Percentiles rank a stretch among this genome's conserved stretches.
phyloP scores from a whole-genome alignment of 176 grass and related monocot species.

The Musa schizocarpa region DNA sequence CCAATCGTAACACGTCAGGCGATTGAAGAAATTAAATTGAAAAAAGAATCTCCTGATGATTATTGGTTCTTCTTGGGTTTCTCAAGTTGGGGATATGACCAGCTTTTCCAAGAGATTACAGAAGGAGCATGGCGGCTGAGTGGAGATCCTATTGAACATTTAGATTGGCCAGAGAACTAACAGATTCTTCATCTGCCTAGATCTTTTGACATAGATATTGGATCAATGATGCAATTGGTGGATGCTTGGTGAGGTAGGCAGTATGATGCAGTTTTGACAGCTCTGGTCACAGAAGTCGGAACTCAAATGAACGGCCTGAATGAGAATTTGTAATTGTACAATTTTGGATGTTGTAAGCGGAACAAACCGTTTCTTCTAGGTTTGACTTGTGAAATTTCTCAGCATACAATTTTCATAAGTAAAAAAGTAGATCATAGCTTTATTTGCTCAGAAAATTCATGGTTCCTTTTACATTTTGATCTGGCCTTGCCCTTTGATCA shows the following conservation, averaged over 20 bases:
- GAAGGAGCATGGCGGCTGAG: constrained; percentile 55
- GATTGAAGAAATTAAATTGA: constrained; percentile 37
- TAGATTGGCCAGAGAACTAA: constrained; percentile 60
- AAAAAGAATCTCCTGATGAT: constrained; percentile 30
- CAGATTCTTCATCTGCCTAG: background rate
- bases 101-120: constrained; percentile 67
- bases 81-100: constrained; percentile 57
- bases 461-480: too few species aligned
- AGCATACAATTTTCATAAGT: background rate
- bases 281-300: background rate
- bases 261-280: background rate
- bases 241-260: background rate
- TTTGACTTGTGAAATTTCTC: background rate
- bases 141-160: constrained; percentile 22
- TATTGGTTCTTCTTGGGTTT: constrained; percentile 86
- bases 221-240: background rate
- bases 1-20: constrained; percentile 38
- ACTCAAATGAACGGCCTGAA: background rate
- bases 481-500: too few species aligned
- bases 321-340: background rate
- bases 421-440: background rate
- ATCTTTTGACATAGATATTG: background rate
- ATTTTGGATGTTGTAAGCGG: background rate
- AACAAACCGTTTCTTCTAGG: background rate
- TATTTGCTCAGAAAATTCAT: too few species aligned